These are phyloP conservation scores for Prototheca cutis DNA, from an alignment of 163 green algal genomes.

Conservation along the genomic window DNA sequence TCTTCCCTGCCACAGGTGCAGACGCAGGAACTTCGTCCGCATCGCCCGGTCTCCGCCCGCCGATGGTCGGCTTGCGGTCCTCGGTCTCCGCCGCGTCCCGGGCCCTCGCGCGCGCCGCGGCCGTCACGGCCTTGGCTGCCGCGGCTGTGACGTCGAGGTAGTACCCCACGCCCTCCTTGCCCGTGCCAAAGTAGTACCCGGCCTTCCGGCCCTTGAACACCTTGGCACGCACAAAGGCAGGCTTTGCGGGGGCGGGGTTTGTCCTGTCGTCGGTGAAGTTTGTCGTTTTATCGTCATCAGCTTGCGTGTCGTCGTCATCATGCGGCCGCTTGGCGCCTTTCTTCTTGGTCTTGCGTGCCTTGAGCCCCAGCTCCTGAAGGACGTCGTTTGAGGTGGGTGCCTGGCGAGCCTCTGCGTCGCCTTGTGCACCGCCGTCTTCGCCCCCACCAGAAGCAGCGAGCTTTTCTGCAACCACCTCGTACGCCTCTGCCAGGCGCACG, in stretches of 20 bases:
- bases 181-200: conserved; percentile 43
- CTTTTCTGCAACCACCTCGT: conserved; percentile 30
- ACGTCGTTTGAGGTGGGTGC: conserved; percentile 22
- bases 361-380: conserved; percentile 24
- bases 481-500: conserved; percentile 56
- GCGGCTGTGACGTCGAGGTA: conserved; percentile 29
- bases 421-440: no score
- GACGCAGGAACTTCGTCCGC: background rate
- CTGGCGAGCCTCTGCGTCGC: background rate
- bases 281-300: no score
- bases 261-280: no score
- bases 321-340: background rate
- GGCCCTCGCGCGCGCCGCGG: no score
- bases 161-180: conserved; percentile 36
- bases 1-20: background rate
- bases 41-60: no score
- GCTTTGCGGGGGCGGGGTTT: background rate
- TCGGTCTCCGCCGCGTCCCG: no score
- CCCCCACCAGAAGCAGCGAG: no score
- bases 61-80: no score
- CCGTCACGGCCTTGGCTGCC: background rate
- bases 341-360: conserved; percentile 12
- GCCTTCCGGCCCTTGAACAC: conserved; percentile 25
- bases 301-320: no score
- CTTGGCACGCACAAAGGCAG: conserved; percentile 21